These are phyloP conservation scores for Microbotryum violaceum DNA, from an alignment of 1,284 basidiomycete species.

Conservation along the genomic window DNA sequence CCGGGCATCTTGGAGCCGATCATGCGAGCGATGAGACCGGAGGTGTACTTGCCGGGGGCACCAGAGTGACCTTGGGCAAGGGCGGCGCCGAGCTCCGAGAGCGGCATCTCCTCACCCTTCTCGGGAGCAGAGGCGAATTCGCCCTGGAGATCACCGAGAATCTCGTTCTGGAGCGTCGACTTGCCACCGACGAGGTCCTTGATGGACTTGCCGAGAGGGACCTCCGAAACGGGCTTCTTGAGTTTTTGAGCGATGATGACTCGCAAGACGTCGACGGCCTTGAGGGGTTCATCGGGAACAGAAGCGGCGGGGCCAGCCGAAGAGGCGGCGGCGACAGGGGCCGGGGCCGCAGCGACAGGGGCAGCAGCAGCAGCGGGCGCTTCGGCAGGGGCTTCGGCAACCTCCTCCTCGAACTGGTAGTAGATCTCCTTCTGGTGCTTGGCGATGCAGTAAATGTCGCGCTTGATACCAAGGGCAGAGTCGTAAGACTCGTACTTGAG, in stretches of 20 bases:
- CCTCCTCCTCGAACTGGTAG: slow-evolving; percentile 92
- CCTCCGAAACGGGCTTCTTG: slow-evolving; percentile 85
- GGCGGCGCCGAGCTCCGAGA: slow-evolving; percentile 87
- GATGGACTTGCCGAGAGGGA: slow-evolving; percentile 89
- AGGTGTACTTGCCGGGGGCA: slow-evolving; percentile 90
- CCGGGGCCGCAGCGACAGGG: slow-evolving; percentile 45
- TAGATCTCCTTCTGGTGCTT: slow-evolving; percentile 97
- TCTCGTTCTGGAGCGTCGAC: slow-evolving; percentile 61
- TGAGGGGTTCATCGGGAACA: slow-evolving; percentile 83
- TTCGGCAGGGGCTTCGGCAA: slow-evolving; percentile 45
- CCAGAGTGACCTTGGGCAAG: slow-evolving; percentile 75
- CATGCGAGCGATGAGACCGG: slow-evolving; percentile 80
- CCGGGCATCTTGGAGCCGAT: slow-evolving; percentile 96
- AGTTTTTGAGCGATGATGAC: slow-evolving; percentile 94
- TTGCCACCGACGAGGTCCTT: slow-evolving; percentile 98
- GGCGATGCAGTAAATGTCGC: slow-evolving; percentile 81
- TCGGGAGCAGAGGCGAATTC: slow-evolving; percentile 69
- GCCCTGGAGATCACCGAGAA: slow-evolving; percentile 36
- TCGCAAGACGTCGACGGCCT: slow-evolving; percentile 80
- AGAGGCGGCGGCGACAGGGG: slow-evolving; percentile 49
- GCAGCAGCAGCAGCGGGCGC: slow-evolving; percentile 47
- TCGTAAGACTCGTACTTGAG: slow-evolving; percentile 91
- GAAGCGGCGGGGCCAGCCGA: slow-evolving; percentile 55
- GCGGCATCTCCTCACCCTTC: slow-evolving; percentile 92
- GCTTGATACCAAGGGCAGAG: slow-evolving; percentile 69